Base-by-base conservation (phyloP, 805 yeast species). In the Ogataea sp. region DNA sequence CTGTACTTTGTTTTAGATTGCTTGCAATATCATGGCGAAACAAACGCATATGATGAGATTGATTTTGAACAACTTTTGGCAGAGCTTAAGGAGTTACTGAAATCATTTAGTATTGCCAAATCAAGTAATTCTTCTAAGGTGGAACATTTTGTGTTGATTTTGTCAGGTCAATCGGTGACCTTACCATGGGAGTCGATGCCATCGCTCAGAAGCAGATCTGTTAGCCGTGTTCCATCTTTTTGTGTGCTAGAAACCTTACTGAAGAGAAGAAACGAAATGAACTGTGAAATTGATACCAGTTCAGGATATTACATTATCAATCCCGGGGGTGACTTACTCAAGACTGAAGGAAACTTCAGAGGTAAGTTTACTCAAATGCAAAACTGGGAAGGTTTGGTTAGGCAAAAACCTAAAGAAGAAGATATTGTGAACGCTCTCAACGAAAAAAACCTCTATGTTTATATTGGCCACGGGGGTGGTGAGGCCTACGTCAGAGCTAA, bases 401-500 rank as follows among this genome's bases (percentile, higher is more conserved):
- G 85, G 0, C 43, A 45, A 4, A 64, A 62, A 34, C 96, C 96
- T 0, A 46, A 63, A 0, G 93, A 83, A 40, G 60, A 57, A 0
- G 67, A 71, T 16, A 64, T 88, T 27, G 44, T 68, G 1, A 38
- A 58, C 0, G 66, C 68, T 15, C 52, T 89, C 8, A 43, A 49
- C 2, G 36, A 51, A 2, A 59, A 71, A 1, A 67, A 73, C 29
- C 46, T 84, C 8, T 83, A 82, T 48, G 64, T 90, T 0, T 93
- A 85, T 55, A 68, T 89, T 39, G 99, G 99, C 0, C 99, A 93
- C 60, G 97, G 97, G 0, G 93, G 96, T 4, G 96, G 97, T n/a
- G 90, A 86, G 45, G 88, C 83, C 44, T 87, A 78, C 52, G 63
- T 86, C 10, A 68, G 78, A 24, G 65, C 80, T 1, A 67, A 76